These are phyloP conservation scores for Ambrosia trifida DNA, from an alignment of 129 eudicot genomes.

Conservation along the genomic window DNA sequence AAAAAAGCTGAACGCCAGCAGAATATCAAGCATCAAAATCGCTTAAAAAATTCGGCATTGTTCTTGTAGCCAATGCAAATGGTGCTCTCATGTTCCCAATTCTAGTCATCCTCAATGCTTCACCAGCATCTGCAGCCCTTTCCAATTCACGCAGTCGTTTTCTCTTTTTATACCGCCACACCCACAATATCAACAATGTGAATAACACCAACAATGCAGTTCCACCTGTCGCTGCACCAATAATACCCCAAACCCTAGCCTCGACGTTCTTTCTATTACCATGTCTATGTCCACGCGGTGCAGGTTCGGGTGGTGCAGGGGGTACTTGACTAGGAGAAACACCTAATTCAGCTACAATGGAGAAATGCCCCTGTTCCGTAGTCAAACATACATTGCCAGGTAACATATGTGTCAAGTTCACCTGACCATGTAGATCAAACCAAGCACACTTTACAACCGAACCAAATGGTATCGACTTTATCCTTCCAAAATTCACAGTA, in stretches of 20 bases:
- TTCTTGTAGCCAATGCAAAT: slow-evolving; percentile 73
- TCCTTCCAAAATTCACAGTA: slow-evolving; percentile 45
- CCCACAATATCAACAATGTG: slow-evolving; percentile 49
- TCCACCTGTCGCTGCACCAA: slow-evolving; percentile 77
- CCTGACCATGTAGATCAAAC: slow-evolving; percentile 54
- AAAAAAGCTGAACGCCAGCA: slow-evolving; percentile 16
- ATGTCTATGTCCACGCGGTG: slow-evolving; percentile 27
- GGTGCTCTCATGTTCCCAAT: slow-evolving; percentile 79
- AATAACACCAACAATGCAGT: slow-evolving; percentile 45
- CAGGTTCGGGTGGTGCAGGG: slow-evolving; percentile 29
- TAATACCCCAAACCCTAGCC: slow-evolving; percentile 50
- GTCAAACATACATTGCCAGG: slow-evolving; percentile 54
- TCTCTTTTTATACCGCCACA: slow-evolving; percentile 42
- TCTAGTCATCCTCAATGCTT: slow-evolving; percentile 67
- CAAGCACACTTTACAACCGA: slow-evolving; percentile 54
- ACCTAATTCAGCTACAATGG: slow-evolving; percentile 58
- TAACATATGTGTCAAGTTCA: slow-evolving; percentile 50
- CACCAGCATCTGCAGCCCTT: slow-evolving; percentile 84
- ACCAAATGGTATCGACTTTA: slow-evolving; percentile 43
- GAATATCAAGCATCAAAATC: slow-evolving; percentile 43
- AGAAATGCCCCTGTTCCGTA: slow-evolving; percentile 68
- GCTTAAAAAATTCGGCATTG: slow-evolving; percentile 75
- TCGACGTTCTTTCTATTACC: slow-evolving; percentile 27
- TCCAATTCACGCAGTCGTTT: slow-evolving; percentile 69
- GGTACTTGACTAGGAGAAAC: slow-evolving; percentile 43